phyloP scores from a whole-genome alignment of 257 asterid genomes.

The Anisodus acutangulus region DNA sequence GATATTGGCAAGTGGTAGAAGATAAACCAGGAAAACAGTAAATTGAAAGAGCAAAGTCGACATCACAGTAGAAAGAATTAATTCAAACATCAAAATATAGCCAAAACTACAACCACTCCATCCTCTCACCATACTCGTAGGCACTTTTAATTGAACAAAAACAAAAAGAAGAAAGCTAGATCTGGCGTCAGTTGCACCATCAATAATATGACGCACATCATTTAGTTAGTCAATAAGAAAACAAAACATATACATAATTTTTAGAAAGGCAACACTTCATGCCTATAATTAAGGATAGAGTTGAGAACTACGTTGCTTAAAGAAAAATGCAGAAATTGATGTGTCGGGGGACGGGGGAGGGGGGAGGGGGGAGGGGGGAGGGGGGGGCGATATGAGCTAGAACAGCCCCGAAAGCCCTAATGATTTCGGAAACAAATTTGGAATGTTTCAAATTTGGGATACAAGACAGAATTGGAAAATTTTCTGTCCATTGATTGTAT shows the following conservation, averaged over 20 bases:
- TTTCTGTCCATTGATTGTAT: no score
- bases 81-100: conserved; percentile 34
- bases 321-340: no score
- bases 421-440: no score
- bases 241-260: conserved; percentile 24
- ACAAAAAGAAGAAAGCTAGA: conserved; percentile 29
- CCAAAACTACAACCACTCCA: conserved; percentile 44
- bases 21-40: neutral
- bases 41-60: conserved; percentile 19
- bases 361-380: no score
- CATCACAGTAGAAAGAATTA: conserved; percentile 19
- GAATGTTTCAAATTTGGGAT: no score
- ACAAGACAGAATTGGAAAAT: no score
- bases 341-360: no score
- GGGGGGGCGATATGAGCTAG: no score
- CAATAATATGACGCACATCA: conserved; percentile 36
- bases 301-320: no score
- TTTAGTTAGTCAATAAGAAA: conserved; percentile 35
- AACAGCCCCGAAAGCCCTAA: no score
- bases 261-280: neutral
- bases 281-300: neutral
- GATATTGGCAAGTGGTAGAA: neutral
- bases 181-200: conserved; percentile 37
- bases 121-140: conserved; percentile 37
- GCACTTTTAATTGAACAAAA: conserved; percentile 44